Percentiles rank a stretch among this genome's conserved stretches.
phyloP scores from a whole-genome alignment of 345 rosid species.

The Isatis tinctoria region DNA sequence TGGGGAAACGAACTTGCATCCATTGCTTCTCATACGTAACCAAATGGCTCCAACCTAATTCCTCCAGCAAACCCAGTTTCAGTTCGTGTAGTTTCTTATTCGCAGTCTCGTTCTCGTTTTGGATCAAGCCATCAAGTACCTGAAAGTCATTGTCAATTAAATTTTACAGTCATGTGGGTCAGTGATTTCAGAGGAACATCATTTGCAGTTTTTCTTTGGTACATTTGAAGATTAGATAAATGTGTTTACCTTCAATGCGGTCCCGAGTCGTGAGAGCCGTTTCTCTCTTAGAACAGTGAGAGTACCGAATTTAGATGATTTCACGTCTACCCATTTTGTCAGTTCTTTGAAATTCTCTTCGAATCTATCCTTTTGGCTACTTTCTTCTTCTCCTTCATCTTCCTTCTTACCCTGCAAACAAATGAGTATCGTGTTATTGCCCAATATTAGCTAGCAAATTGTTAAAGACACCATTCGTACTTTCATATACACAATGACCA shows the following conservation, averaged over 20 bases:
- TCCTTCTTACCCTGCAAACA: slow-evolving; percentile 46
- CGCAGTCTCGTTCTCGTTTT: slow-evolving; percentile 65
- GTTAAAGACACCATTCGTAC: background rate
- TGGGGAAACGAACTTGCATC: slow-evolving; percentile 89
- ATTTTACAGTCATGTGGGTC: background rate
- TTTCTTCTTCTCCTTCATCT: slow-evolving; percentile 38
- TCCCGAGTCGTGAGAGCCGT: slow-evolving; percentile 64
- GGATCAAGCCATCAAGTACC: slow-evolving; percentile 75
- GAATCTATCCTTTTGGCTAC: slow-evolving; percentile 47
- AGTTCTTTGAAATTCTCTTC: slow-evolving; percentile 77
- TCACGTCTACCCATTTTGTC: slow-evolving; percentile 81
- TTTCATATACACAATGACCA: background rate
- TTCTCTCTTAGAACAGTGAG: slow-evolving; percentile 73
- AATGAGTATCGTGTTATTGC: background rate
- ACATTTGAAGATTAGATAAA: background rate
- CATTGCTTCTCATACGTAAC: slow-evolving; percentile 64
- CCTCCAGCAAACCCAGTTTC: slow-evolving; percentile 73
- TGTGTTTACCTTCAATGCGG: slow-evolving; percentile 75
- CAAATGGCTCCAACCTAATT: slow-evolving; percentile 79
- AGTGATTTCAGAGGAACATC: background rate
- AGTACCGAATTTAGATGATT: slow-evolving; percentile 72
- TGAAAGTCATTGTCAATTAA: slow-evolving; percentile 19
- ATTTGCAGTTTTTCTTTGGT: background rate
- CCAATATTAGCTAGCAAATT: background rate
- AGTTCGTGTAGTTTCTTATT: slow-evolving; percentile 77